Percentiles rank a stretch among this genome's conserved stretches.
These are phyloP conservation scores for Microthlaspi erraticum DNA, from an alignment of 345 rosid species.

Conservation along the genomic window DNA sequence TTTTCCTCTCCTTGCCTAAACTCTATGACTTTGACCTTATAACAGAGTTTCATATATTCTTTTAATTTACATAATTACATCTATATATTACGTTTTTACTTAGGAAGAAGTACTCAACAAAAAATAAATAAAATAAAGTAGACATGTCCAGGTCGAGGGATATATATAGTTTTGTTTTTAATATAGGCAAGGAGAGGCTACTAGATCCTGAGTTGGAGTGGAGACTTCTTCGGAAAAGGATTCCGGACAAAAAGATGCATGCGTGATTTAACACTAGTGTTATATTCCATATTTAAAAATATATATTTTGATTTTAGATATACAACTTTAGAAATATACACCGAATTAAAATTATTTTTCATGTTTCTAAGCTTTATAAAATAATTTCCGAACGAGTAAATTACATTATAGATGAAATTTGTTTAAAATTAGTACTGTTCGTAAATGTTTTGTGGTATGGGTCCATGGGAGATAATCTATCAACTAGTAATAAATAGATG, in stretches of 20 bases:
- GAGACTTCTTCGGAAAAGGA: constrained; percentile 36
- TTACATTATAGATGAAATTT: neutral
- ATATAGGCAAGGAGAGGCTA: constrained; percentile 18
- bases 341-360: too few relatives aligned
- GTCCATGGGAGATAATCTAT: neutral
- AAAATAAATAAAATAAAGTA: neutral
- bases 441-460: neutral
- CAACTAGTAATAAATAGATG: constrained; percentile 8
- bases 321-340: too few relatives aligned
- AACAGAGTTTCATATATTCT: neutral
- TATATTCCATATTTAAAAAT: too few relatives aligned
- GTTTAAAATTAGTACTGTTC: neutral
- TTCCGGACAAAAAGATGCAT: constrained; percentile 39
- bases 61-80: neutral
- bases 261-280: neutral
- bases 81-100: neutral
- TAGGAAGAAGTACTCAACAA: neutral
- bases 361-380: too few relatives aligned
- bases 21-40: constrained; percentile 17
- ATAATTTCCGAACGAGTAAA: too few relatives aligned
- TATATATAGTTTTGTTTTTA: neutral
- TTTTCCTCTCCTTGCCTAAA: neutral
- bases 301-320: too few relatives aligned
- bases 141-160: constrained; percentile 17
- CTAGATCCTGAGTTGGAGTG: constrained; percentile 19